These are phyloP conservation scores for Pseudopithomyces chartarum DNA, from an alignment of 2,329 filamentous ascomycete species.

Conservation along the genomic window DNA sequence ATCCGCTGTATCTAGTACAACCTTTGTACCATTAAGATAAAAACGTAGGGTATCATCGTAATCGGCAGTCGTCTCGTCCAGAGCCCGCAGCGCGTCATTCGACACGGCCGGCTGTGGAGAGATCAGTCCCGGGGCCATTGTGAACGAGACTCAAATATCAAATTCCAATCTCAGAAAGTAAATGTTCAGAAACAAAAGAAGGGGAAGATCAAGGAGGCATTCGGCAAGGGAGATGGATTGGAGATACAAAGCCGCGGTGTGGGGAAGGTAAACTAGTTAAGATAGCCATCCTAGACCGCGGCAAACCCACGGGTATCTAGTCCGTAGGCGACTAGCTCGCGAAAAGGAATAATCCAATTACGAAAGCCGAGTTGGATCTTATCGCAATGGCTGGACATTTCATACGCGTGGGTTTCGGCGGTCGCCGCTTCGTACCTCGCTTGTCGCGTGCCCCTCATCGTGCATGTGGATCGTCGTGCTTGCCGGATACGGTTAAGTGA, in stretches of 20 bases:
- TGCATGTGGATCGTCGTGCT: neutral
- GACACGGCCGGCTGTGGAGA: slow-evolving; percentile 50
- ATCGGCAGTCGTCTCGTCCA: slow-evolving; percentile 69
- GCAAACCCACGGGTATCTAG: slow-evolving; percentile 3
- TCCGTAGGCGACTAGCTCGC: neutral
- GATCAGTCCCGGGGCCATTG: slow-evolving; percentile 64
- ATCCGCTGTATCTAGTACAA: slow-evolving; percentile 83
- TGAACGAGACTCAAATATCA: slow-evolving; percentile 1
- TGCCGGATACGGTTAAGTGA: neutral
- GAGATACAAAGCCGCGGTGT: neutral
- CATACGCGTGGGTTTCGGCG: neutral
- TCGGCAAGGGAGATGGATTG: neutral
- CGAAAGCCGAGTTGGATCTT: neutral
- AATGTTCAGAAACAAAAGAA: neutral
- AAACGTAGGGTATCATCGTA: slow-evolving; percentile 91
- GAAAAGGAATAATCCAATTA: neutral
- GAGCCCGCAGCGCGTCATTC: slow-evolving; percentile 50
- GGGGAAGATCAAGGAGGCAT: neutral
- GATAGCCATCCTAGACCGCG: neutral
- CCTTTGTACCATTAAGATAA: slow-evolving; percentile 91
- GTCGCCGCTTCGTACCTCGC: neutral
- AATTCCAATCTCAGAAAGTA: neutral
- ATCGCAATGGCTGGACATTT: neutral
- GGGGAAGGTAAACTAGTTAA: neutral
- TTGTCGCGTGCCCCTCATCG: neutral